Evolutionary conservation across 2,329 filamentous ascomycete genomes (phyloP).

Genomic region (Cucurbitaria berberidis): DNA sequence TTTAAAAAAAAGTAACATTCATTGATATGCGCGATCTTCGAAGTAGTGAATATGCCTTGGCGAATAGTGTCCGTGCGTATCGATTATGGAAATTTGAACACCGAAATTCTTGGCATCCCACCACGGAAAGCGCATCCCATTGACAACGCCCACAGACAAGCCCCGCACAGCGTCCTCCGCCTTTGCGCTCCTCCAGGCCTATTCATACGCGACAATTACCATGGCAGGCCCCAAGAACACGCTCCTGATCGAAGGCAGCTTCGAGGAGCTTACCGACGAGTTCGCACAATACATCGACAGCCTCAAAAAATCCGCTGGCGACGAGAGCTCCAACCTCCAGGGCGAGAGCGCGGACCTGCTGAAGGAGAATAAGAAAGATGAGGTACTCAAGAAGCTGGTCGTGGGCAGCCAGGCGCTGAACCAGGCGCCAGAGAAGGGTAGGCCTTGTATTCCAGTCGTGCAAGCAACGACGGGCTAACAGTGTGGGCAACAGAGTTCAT

Average conservation of each 20-base stretch:
- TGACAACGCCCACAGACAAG: conserved; percentile 33
- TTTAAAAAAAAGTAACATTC: no score
- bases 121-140: conserved; percentile 25
- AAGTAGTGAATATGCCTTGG: neutral
- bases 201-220: conserved; percentile 30
- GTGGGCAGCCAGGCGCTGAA: conserved; percentile 79
- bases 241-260: conserved; percentile 84
- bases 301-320: conserved; percentile 68
- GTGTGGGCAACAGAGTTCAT: conserved; percentile 72
- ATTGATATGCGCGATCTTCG: no score
- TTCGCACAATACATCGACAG: conserved; percentile 92
- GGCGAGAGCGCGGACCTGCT: conserved; percentile 74
- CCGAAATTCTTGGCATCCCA: conserved; percentile 40
- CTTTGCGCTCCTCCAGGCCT: conserved; percentile 30
- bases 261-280: conserved; percentile 91
- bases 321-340: conserved; percentile 60
- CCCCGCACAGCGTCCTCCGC: conserved; percentile 21
- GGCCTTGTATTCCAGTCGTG: conserved; percentile 15
- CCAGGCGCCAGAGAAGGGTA: conserved; percentile 84
- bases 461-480: conserved; percentile 30
- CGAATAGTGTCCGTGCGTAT: conserved; percentile 10
- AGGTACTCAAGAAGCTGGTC: conserved; percentile 88
- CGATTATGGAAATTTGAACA: conserved; percentile 30
- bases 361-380: conserved; percentile 73
- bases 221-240: conserved; percentile 69